Evolutionary conservation across 352 stramenopile genomes (phyloP), one percentile per base, ranked within the genome.

Genomic region (Globisporangium emineosum): DNA sequence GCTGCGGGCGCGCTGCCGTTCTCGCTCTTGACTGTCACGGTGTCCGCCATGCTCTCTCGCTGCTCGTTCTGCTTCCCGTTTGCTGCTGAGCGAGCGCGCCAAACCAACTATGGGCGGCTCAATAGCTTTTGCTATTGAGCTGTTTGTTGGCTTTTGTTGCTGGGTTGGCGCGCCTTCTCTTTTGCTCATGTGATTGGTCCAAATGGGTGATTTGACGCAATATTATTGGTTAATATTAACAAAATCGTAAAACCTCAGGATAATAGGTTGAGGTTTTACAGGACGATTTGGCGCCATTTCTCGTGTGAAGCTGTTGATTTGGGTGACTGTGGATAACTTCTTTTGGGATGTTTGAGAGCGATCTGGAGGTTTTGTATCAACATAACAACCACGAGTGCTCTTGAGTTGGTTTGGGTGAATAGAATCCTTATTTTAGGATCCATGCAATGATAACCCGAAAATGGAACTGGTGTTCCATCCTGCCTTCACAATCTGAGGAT

Each of bases 1-100:
- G 40, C 40, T 47, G 17, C 30, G 30, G 51, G 29, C 37, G 47
- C 25, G 27, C 8, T 51, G 13, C 57, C 47, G 47, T 56, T 60
- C 54, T 72, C 68, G 55, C 40, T 56, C 55, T 74, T 73, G 21
- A 64, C 60, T 29, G 51, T 53, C 23, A 53, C 57, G 29, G 29
- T 62, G 56, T 72, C 70, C 70, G 70, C 65, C 70, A 73, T 77
- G 54, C 33, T 64, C 32, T 15, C 29, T 52, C 37, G 33, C 13
- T 42, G 35, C 40, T 47, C 40, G 15, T 23, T 17, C 23, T 47
- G 5, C 40, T 47, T 47, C 40, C 40, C 21, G 33, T 43, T 47
- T 45, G 21, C 29, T 56, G 5, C 19, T 43, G 23, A 7, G 58
- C 5, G 32, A 42, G 21, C 21, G 59, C 52, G 29, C 37, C 54